A percentile compares a stretch with the other conserved stretches of the same genome.
These are phyloP conservation scores for Vitis hybrid DNA, from an alignment of 177 flowering plant genomes.

Conservation along the genomic window DNA sequence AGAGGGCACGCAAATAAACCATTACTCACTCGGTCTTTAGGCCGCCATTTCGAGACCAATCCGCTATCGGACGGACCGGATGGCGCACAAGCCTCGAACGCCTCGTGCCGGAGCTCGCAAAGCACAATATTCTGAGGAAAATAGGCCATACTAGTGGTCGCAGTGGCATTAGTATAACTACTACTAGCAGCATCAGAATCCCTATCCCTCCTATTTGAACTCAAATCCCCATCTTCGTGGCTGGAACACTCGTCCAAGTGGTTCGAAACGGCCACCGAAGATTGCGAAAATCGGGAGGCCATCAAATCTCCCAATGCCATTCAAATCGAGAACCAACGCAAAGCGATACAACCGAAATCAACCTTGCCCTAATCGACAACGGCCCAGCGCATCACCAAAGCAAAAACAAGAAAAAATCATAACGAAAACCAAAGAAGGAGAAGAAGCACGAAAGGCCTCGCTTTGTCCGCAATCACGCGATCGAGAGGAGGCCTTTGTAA, in stretches of 20 bases:
- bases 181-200: slow-evolving; percentile 59
- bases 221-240: slow-evolving; percentile 26
- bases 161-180: slow-evolving; percentile 30
- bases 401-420: not conserved
- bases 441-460: not conserved
- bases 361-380: slow-evolving; percentile 34
- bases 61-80: slow-evolving; percentile 76
- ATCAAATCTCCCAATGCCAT: slow-evolving; percentile 99
- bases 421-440: slow-evolving; percentile 3
- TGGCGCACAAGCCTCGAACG: slow-evolving; percentile 61
- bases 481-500: not conserved
- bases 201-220: slow-evolving; percentile 43
- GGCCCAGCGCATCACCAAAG: slow-evolving; percentile 11
- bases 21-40: slow-evolving; percentile 72
- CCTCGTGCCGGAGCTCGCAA: slow-evolving; percentile 82
- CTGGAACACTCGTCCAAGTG: slow-evolving; percentile 54
- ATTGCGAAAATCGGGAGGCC: slow-evolving; percentile 75
- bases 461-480: not conserved
- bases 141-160: slow-evolving; percentile 65
- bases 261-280: slow-evolving; percentile 50
- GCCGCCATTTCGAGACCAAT: slow-evolving; percentile 85
- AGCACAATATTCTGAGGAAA: slow-evolving; percentile 73
- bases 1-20: not conserved
- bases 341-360: slow-evolving; percentile 8
- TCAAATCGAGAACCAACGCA: slow-evolving; percentile 30